phyloP scores from a whole-genome alignment of 129 eudicot species.

The Lactuca sativa region DNA sequence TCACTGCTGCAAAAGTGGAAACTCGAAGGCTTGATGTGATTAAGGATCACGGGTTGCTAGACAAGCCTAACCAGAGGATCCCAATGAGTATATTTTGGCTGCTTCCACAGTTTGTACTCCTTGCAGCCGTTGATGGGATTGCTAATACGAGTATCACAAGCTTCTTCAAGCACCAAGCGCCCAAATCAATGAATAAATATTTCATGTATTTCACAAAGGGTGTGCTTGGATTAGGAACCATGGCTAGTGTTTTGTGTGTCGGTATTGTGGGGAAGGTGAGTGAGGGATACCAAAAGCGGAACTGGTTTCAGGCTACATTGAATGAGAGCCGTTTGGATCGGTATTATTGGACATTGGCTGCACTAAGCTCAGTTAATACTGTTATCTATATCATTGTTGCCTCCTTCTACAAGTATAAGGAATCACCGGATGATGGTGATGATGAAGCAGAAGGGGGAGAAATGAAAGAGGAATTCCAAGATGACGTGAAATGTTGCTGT shows the following conservation, averaged over 20 bases:
- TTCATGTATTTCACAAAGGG: slow-evolving; percentile 22
- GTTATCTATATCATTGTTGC: slow-evolving; percentile 41
- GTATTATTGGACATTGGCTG: slow-evolving; percentile 65
- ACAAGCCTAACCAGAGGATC: slow-evolving; percentile 48
- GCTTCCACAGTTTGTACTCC: slow-evolving; percentile 62
- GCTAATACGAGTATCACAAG: slow-evolving; percentile 16
- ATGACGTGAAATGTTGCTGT: slow-evolving; percentile 14
- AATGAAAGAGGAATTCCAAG: neutral
- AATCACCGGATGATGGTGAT: slow-evolving; percentile 22
- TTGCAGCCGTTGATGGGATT: slow-evolving; percentile 52
- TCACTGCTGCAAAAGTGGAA: slow-evolving; percentile 61
- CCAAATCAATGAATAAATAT: slow-evolving; percentile 31
- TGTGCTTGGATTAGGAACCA: slow-evolving; percentile 55
- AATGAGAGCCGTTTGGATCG: slow-evolving; percentile 60
- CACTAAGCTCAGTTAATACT: slow-evolving; percentile 47
- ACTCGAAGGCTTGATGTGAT: slow-evolving; percentile 35
- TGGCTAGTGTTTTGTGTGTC: slow-evolving; percentile 61
- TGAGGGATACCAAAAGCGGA: slow-evolving; percentile 35
- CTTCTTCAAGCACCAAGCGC: slow-evolving; percentile 39
- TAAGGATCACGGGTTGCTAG: slow-evolving; percentile 39
- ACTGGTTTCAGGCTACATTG: slow-evolving; percentile 59
- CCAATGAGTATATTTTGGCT: slow-evolving; percentile 58
- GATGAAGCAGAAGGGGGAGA: neutral
- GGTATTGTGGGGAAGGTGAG: slow-evolving; percentile 63
- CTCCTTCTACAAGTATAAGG: slow-evolving; percentile 39